phyloP scores from a whole-genome alignment of 1,284 basidiomycete genomes.

The Moesziomyces parantarcticus region DNA sequence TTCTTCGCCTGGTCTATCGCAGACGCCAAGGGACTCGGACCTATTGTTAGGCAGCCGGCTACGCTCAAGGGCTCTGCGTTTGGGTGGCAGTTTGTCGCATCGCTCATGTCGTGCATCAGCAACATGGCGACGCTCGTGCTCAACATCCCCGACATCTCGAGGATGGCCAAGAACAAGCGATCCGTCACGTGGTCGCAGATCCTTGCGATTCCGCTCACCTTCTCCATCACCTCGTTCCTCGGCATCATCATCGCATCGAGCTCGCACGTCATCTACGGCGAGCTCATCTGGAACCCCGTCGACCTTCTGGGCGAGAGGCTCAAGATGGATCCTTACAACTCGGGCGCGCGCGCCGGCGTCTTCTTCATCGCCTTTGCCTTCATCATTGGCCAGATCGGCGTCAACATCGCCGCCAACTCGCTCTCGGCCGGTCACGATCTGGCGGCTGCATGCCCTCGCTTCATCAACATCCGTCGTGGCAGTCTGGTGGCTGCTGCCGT shows the following conservation, averaged over 20 bases:
- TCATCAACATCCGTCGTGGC: constrained; percentile 85
- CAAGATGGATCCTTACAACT: constrained; percentile 75
- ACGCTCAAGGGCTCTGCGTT: constrained; percentile 77
- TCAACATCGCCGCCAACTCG: constrained; percentile 81
- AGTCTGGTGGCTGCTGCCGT: constrained; percentile 81
- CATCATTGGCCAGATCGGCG: constrained; percentile 76
- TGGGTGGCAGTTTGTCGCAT: constrained; percentile 81
- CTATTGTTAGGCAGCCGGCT: constrained; percentile 78
- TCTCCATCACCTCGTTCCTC: constrained; percentile 81
- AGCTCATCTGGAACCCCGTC: constrained; percentile 82
- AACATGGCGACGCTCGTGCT: constrained; percentile 57
- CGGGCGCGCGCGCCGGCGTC: constrained; percentile 67
- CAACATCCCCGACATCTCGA: constrained; percentile 58
- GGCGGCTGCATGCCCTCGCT: constrained; percentile 79
- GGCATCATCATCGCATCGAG: constrained; percentile 85
- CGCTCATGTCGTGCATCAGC: constrained; percentile 48
- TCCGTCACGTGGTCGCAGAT: constrained; percentile 53
- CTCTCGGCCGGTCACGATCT: constrained; percentile 86
- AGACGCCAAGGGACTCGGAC: constrained; percentile 78
- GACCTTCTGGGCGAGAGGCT: constrained; percentile 78
- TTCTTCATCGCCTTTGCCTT: constrained; percentile 78
- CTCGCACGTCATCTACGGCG: constrained; percentile 80
- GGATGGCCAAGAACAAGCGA: constrained; percentile 48
- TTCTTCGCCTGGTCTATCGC: constrained; percentile 85
- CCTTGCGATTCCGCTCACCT: constrained; percentile 77